Conservation (phyloP, 2,329 filamentous ascomycete species). For the Aspergillus terreus region DNA sequence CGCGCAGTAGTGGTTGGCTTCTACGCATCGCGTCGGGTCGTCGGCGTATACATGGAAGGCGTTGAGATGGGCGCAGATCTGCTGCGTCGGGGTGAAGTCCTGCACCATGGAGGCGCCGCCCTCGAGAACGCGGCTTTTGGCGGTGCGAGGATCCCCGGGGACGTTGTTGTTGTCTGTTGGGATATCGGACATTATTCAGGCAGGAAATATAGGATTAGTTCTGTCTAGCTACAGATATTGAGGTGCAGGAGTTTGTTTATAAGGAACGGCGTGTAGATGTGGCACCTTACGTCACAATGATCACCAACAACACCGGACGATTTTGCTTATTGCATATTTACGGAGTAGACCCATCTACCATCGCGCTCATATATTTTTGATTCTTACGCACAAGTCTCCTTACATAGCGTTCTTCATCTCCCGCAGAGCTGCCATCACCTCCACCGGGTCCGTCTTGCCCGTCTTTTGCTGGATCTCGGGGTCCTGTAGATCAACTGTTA, state of each 20-base stretch:
- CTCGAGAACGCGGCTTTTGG: conserved; percentile 37
- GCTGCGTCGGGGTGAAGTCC: conserved; percentile 65
- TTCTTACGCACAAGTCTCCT: not conserved
- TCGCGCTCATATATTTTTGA: conserved; percentile 1
- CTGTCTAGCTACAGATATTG: not conserved
- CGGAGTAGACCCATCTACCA: not conserved
- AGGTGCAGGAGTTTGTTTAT: not conserved
- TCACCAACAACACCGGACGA: not conserved
- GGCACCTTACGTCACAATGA: conserved; percentile 29
- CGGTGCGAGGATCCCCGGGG: conserved; percentile 30
- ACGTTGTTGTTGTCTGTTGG: conserved; percentile 7
- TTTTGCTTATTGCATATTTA: too few relatives aligned
- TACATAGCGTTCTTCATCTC: conserved; percentile 71
- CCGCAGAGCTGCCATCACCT: conserved; percentile 79
- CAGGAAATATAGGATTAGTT: not conserved
- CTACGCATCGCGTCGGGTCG: conserved; percentile 65
- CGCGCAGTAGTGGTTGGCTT: conserved; percentile 81
- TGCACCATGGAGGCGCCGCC: conserved; percentile 35
- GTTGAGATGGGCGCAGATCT: conserved; percentile 77
- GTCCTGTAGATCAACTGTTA: conserved; percentile 53
- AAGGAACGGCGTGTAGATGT: not conserved
- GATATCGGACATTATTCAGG: not conserved
- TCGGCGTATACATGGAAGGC: conserved; percentile 82
- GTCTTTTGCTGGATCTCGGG: conserved; percentile 79
- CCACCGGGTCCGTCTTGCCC: conserved; percentile 72